Conservation (phyloP, 2,329 filamentous ascomycete species). For the Amylocarpus encephaloides region DNA sequence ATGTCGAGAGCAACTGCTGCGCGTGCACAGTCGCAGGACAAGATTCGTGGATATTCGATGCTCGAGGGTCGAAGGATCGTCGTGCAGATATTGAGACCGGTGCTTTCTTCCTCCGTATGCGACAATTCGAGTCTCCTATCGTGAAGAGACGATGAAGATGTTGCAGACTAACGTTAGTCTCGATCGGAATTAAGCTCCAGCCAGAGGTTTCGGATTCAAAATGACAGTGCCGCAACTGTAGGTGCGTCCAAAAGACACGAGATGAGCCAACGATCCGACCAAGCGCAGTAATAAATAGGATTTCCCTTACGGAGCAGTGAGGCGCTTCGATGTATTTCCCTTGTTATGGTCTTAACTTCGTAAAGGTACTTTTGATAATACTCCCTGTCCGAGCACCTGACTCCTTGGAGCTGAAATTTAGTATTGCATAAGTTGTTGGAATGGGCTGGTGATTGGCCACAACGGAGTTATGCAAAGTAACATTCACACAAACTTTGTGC, state of each 20-base stretch:
- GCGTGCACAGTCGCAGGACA: not conserved
- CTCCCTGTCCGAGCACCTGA: not conserved
- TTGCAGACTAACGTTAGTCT: not conserved
- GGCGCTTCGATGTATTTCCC: too few relatives aligned
- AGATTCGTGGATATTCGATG: too few relatives aligned
- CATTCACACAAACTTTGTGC: too few relatives aligned
- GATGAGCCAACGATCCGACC: not conserved
- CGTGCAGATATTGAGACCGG: too few relatives aligned
- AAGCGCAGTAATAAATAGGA: not conserved
- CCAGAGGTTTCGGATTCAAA: not conserved
- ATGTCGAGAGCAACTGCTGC: slow-evolving; percentile 18
- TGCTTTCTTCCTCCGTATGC: not conserved
- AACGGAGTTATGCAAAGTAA: not conserved
- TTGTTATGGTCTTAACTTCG: too few relatives aligned
- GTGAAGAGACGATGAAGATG: too few relatives aligned
- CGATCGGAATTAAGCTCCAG: not conserved
- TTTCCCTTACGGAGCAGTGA: too few relatives aligned
- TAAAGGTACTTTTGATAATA: not conserved
- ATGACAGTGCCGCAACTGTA: not conserved
- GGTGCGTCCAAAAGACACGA: not conserved
- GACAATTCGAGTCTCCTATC: too few relatives aligned
- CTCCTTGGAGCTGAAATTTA: not conserved
- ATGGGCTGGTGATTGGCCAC: not conserved
- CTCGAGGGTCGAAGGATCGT: too few relatives aligned
- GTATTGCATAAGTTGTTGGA: not conserved